Evolutionary conservation across 495 filamentous ascomycete genomes (phyloP).

Genomic region (Clavariopsis aquatica): DNA sequence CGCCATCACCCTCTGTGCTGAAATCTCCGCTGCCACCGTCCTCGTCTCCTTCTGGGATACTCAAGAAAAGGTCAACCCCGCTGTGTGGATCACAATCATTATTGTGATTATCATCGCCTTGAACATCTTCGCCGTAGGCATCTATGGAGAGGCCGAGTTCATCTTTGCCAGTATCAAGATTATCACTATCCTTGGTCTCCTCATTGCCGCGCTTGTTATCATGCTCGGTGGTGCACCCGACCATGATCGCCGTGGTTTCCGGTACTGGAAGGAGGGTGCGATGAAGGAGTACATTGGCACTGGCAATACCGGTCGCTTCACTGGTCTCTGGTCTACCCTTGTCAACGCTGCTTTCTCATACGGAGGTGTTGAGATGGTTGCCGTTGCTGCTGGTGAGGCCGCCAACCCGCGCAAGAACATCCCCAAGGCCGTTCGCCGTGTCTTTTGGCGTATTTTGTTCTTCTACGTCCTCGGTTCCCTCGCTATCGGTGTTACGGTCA

Average conservation of each 20-base stretch:
- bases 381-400: slow-evolving; percentile 77
- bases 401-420: slow-evolving; percentile 74
- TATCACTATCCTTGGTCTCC: slow-evolving; percentile 64
- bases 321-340: slow-evolving; percentile 44
- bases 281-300: slow-evolving; percentile 50
- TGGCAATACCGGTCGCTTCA: slow-evolving; percentile 41
- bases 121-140: slow-evolving; percentile 68
- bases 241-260: slow-evolving; percentile 67
- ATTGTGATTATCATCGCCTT: slow-evolving; percentile 66
- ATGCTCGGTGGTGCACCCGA: slow-evolving; percentile 65
- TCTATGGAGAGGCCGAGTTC: slow-evolving; percentile 75
- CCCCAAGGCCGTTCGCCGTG: slow-evolving; percentile 73
- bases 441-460: slow-evolving; percentile 83
- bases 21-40: slow-evolving; percentile 70
- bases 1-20: slow-evolving; percentile 69
- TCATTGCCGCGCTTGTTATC: slow-evolving; percentile 57
- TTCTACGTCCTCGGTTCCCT: slow-evolving; percentile 69
- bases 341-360: slow-evolving; percentile 51
- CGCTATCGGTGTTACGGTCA: slow-evolving; percentile 59
- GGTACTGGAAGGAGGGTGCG: slow-evolving; percentile 68
- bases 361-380: slow-evolving; percentile 67
- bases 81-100: slow-evolving; percentile 75
- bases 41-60: slow-evolving; percentile 76
- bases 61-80: slow-evolving; percentile 55
- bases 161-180: slow-evolving; percentile 75